Conservation (phyloP, 352 stramenopile genomes). For the Pythium sp. region DNA sequence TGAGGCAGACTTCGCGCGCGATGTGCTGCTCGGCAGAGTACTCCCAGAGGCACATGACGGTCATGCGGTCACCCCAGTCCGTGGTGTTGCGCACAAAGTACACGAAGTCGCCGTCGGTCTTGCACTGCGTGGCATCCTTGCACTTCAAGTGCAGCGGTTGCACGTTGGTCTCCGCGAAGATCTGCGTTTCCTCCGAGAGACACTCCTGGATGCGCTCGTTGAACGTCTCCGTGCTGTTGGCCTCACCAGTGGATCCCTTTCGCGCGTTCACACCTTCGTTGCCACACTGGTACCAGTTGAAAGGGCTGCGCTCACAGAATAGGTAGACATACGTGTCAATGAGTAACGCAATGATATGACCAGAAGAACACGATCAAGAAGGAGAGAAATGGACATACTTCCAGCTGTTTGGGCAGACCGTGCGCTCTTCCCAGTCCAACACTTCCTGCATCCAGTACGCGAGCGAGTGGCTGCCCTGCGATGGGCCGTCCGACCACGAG, state of each 20-base stretch:
- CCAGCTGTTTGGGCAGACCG: conserved; percentile 75
- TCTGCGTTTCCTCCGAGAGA: conserved; percentile 54
- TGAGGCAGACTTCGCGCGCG: conserved; percentile 58
- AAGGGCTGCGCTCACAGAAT: conserved; percentile 30
- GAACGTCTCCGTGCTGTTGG: conserved; percentile 28
- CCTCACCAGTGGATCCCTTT: conserved; percentile 23
- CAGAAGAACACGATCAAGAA: no score
- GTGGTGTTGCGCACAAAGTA: conserved; percentile 83
- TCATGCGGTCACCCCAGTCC: conserved; percentile 81
- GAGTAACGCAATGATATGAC: no score
- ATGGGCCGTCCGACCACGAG: conserved; percentile 58
- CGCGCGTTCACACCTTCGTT: conserved; percentile 51
- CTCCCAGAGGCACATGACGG: conserved; percentile 80
- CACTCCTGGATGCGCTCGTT: conserved; percentile 58
- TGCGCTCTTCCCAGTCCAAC: conserved; percentile 78
- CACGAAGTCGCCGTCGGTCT: conserved; percentile 51
- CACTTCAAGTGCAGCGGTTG: conserved; percentile 72
- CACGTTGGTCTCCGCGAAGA: conserved; percentile 72
- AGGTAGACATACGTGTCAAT: no score
- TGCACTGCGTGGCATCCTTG: conserved; percentile 52
- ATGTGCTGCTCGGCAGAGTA: conserved; percentile 50
- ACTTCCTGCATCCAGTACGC: conserved; percentile 82
- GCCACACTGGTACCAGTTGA: conserved; percentile 83
- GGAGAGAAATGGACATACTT: no score
- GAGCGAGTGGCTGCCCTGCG: conserved; percentile 63